These are phyloP conservation scores for Vararia minispora DNA, from an alignment of 768 basidiomycete genomes.

Conservation along the genomic window DNA sequence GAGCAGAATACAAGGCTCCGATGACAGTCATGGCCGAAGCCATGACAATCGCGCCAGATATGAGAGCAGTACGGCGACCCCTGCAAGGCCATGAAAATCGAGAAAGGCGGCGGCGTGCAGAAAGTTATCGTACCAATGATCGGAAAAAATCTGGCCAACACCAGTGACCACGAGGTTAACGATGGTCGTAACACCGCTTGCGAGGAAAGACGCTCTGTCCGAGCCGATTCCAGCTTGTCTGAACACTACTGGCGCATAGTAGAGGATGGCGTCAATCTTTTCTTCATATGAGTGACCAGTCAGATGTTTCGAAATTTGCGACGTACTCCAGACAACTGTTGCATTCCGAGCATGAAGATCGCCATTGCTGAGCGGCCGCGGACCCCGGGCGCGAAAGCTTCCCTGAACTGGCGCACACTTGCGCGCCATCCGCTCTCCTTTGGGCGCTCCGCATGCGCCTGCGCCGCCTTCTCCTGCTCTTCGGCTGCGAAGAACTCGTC, in stretches of 20 bases:
- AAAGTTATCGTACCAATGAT: not conserved
- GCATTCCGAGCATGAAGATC: slow-evolving; percentile 30
- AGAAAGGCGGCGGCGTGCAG: not conserved
- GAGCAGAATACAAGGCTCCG: slow-evolving; percentile 30
- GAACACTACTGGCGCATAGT: too few species aligned
- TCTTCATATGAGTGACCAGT: too few species aligned
- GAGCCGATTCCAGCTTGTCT: slow-evolving; percentile 13
- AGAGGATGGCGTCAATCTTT: slow-evolving; percentile 23
- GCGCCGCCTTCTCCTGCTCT: slow-evolving; percentile 20
- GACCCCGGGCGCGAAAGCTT: slow-evolving; percentile 18
- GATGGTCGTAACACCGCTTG: slow-evolving; percentile 37
- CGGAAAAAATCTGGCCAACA: too few species aligned
- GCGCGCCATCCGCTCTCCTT: slow-evolving; percentile 3
- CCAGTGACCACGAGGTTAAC: too few species aligned
- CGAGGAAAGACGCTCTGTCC: slow-evolving; percentile 23
- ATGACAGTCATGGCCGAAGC: slow-evolving; percentile 27
- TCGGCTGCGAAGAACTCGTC: slow-evolving; percentile 16
- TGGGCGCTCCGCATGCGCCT: slow-evolving; percentile 11
- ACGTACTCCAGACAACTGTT: slow-evolving; percentile 22
- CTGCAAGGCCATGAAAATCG: slow-evolving; percentile 12
- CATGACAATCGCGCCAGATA: slow-evolving; percentile 31
- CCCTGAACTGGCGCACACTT: slow-evolving; percentile 16
- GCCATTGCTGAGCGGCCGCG: slow-evolving; percentile 27
- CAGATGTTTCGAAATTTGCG: too few species aligned
- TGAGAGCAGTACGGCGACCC: slow-evolving; percentile 26